A percentile compares a stretch with the other conserved stretches of the same genome.
Evolutionary conservation across 192 early-diverging fungal species (phyloP).

Genomic region (Geranomyces michiganensis): DNA sequence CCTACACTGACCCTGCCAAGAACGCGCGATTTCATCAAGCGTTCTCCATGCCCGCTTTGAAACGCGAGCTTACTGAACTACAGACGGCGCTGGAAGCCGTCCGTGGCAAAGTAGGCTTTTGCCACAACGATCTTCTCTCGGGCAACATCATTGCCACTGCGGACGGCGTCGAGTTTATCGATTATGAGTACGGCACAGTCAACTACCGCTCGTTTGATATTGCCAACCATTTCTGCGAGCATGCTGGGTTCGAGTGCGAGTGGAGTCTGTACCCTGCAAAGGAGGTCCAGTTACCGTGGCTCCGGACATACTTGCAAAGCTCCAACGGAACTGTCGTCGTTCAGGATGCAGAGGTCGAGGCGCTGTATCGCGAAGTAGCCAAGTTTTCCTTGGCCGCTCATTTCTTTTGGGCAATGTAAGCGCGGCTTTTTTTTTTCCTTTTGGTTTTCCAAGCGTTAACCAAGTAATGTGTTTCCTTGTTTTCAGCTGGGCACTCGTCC

Average conservation of each 20-base stretch:
- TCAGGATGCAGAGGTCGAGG: conserved; percentile 55
- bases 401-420: conserved; percentile 78
- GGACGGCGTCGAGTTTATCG: conserved; percentile 74
- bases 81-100: conserved; percentile 58
- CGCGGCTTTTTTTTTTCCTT: not conserved
- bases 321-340: conserved; percentile 18
- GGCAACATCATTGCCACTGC: conserved; percentile 79
- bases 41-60: conserved; percentile 28
- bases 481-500: conserved; percentile 47
- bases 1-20: conserved; percentile 57
- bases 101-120: conserved; percentile 82
- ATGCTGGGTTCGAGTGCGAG: conserved; percentile 96
- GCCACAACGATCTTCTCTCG: conserved; percentile 90
- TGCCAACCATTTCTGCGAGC: conserved; percentile 95
- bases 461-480: not conserved
- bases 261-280: conserved; percentile 79
- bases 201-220: conserved; percentile 91
- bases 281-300: conserved; percentile 73
- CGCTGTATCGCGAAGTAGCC: conserved; percentile 76
- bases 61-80: conserved; percentile 50
- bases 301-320: conserved; percentile 69
- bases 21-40: conserved; percentile 54
- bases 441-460: not conserved
- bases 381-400: conserved; percentile 88
- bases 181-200: conserved; percentile 91